Percentiles rank a stretch among this genome's conserved stretches.
Evolutionary conservation across 208 protist species (phyloP).

Genomic region (Trichomonas vaginalis): DNA sequence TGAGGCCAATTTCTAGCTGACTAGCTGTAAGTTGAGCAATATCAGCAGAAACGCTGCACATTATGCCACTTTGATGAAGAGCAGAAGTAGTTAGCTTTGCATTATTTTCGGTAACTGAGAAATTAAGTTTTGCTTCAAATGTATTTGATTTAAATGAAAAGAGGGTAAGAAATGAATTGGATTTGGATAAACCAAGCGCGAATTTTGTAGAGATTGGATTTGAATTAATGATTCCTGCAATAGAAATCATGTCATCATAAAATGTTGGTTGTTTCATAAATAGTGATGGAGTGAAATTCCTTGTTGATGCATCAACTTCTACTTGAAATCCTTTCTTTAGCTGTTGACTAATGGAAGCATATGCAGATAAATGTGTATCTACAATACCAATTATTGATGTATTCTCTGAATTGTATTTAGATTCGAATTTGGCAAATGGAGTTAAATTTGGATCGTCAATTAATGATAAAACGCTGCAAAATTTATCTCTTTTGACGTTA

Average conservation of each 20-base stretch:
- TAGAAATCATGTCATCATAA: neutral
- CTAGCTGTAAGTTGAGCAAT: neutral
- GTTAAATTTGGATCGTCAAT: neutral
- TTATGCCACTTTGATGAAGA: neutral
- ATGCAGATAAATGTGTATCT: neutral
- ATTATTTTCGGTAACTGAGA: neutral
- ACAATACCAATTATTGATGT: neutral
- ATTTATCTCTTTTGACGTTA: neutral
- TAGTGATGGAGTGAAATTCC: neutral
- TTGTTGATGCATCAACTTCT: neutral
- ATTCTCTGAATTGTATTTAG: neutral
- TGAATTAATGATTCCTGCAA: neutral
- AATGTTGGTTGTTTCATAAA: neutral
- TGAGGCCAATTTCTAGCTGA: neutral
- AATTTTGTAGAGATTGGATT: neutral
- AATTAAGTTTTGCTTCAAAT: neutral
- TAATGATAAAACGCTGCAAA: neutral
- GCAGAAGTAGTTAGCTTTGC: neutral
- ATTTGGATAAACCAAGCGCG: neutral
- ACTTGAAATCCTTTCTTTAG: neutral
- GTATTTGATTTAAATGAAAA: neutral
- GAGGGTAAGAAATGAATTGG: neutral
- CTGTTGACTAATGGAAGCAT: neutral
- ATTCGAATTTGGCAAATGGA: neutral
- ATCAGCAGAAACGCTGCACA: neutral